Evolutionary conservation across 108 stramenopile genomes (phyloP).

Genomic region (Skeletonema marinoi): DNA sequence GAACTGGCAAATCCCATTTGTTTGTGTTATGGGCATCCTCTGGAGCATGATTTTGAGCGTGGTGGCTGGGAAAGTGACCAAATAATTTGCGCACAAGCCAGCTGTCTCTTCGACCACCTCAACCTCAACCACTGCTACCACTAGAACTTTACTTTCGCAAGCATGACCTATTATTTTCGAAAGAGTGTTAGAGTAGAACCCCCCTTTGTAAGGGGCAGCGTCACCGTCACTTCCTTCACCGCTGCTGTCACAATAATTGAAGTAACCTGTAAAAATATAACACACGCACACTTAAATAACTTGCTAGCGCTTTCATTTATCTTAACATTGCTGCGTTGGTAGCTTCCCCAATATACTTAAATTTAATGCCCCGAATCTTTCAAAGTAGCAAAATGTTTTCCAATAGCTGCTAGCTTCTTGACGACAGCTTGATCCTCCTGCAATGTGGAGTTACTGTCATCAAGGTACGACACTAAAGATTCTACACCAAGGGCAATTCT

Average conservation of each 20-base stretch:
- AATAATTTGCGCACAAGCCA: not conserved
- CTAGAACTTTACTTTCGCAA: not conserved
- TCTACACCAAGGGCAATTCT: conserved; percentile 71
- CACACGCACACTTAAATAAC: not conserved
- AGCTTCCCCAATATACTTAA: not conserved
- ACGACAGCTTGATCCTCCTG: conserved; percentile 50
- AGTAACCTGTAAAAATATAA: not conserved
- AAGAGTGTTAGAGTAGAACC: not conserved
- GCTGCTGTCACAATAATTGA: not conserved
- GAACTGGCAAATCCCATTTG: conserved; percentile 45
- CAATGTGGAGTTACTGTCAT: conserved; percentile 41
- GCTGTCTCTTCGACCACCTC: not conserved
- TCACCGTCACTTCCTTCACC: not conserved
- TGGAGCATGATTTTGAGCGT: conserved; percentile 47
- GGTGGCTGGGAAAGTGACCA: conserved; percentile 18
- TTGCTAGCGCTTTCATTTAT: not conserved
- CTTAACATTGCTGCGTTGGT: not conserved
- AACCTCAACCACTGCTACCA: not conserved
- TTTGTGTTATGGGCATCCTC: conserved; percentile 34
- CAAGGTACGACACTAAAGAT: conserved; percentile 54
- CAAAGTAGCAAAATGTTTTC: conserved; percentile 35
- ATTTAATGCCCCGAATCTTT: conserved; percentile 7
- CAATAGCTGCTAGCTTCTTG: conserved; percentile 58
- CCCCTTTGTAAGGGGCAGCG: not conserved
- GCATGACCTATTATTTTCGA: not conserved